Conservation (phyloP, 108 stramenopile species). For the Epithemia pelagica region DNA sequence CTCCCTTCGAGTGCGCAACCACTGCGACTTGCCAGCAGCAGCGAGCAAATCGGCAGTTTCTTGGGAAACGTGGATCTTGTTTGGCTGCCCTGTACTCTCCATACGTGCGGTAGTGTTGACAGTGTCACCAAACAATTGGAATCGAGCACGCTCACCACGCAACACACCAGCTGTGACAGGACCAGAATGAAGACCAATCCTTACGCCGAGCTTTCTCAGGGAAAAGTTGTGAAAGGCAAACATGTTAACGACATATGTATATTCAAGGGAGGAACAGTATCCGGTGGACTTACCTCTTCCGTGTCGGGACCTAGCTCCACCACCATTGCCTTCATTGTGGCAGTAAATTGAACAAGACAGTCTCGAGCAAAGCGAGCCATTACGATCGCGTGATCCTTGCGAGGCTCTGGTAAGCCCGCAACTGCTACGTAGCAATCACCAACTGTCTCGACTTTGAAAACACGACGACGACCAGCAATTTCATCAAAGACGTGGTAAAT, state of each 20-base stretch:
- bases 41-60: conserved; percentile 15
- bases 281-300: no score
- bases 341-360: background rate
- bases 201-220: conserved; percentile 14
- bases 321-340: background rate
- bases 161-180: no score
- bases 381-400: background rate
- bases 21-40: conserved; percentile 17
- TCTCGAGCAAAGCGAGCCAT: background rate
- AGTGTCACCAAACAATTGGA: no score
- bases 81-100: conserved; percentile 10
- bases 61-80: conserved; percentile 12
- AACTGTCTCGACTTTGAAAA: background rate
- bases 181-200: no score
- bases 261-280: no score
- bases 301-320: background rate
- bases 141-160: no score
- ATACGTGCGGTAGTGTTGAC: no score
- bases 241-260: no score
- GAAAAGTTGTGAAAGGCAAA: no score
- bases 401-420: background rate
- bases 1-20: conserved; percentile 30
- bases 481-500: background rate
- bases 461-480: background rate
- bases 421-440: background rate